Percentiles rank a stretch among this genome's conserved stretches.
Evolutionary conservation across 2,329 filamentous ascomycete species (phyloP).

Genomic region (Nectriaceae sp.): DNA sequence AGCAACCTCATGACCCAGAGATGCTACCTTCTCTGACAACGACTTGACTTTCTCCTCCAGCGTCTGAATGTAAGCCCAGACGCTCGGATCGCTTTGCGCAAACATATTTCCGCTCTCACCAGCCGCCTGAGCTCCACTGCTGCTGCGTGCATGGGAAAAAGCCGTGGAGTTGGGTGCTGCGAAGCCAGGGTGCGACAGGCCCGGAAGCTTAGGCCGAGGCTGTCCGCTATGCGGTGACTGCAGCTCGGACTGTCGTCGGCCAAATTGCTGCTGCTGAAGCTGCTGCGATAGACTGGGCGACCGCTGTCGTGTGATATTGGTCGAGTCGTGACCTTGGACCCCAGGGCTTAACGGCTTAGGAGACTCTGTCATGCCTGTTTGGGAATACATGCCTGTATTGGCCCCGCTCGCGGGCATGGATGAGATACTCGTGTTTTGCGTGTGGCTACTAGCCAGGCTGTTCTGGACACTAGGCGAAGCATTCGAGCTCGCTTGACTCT

Average conservation of each 20-base stretch:
- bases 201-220: conserved; percentile 41
- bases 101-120: conserved; percentile 70
- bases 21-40: conserved; percentile 36
- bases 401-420: conserved; percentile 48
- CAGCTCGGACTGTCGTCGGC: conserved; percentile 57
- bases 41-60: conserved; percentile 59
- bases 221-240: conserved; percentile 54
- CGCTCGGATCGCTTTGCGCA: conserved; percentile 58
- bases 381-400: conserved; percentile 65
- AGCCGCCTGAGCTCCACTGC: conserved; percentile 54
- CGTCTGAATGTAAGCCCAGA: conserved; percentile 73
- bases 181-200: conserved; percentile 39
- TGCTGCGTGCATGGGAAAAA: conserved; percentile 36
- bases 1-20: conserved; percentile 36
- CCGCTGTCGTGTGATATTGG: conserved; percentile 55
- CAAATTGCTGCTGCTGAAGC: conserved; percentile 62
- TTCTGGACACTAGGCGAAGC: conserved; percentile 53
- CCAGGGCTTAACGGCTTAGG: conserved; percentile 81
- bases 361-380: conserved; percentile 79
- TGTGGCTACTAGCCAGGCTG: conserved; percentile 44
- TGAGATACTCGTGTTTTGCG: conserved; percentile 51
- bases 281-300: conserved; percentile 68
- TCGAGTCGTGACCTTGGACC: conserved; percentile 53
- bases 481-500: conserved; percentile 56
- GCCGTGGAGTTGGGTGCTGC: conserved; percentile 31